Evolutionary conservation across 441 rosid species (phyloP), one percentile per base, ranked within the genome.

Genomic region (Populus tomentosa): DNA sequence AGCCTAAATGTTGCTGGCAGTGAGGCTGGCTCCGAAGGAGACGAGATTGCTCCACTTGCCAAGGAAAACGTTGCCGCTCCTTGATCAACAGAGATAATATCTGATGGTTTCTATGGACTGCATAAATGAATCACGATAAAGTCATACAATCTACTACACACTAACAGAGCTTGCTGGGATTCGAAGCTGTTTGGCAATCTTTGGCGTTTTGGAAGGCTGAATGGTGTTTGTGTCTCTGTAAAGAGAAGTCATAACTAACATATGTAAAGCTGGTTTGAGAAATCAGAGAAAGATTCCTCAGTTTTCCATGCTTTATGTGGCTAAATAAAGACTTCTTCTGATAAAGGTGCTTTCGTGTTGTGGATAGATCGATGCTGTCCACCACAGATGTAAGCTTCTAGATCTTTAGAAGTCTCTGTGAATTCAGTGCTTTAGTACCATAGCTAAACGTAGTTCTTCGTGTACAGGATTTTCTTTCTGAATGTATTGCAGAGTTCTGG

Each of bases 31-130:
- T 10, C 59, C 24, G 85, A 82, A 70, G 82, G 82, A 7, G 85
- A 79, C 6, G 85, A 82, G 70, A 76, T 79, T 3, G 82, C 80
- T 56, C 80, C 85, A 23, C 89, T 88, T 23, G 91, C 96, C 38
- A 88, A 84, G 86, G 96, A 90, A 76, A 92, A 93, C 35, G 85
- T 91, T 53, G 94, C 99, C 32, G 90, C 94, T 35, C 95, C 98
- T 1, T 92, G 86, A 92, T 74, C 75, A 66, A 32, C 73, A 77
- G 0, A 24, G 61, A 18, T 50, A 46, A 65, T 53, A 16, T 23
- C 72, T 67, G 7, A 8, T 7, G 61, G 14, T 11, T 56, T 38
- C 59, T 33, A 24, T 18, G 33, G 53, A 32, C n/a, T 16, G 6
- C 78, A 24, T 2, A 5, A 33, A 32, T 36, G 21, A 23, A 24